Conservation (phyloP, 2,329 filamentous ascomycete genomes). For the Cercospora zeina region DNA sequence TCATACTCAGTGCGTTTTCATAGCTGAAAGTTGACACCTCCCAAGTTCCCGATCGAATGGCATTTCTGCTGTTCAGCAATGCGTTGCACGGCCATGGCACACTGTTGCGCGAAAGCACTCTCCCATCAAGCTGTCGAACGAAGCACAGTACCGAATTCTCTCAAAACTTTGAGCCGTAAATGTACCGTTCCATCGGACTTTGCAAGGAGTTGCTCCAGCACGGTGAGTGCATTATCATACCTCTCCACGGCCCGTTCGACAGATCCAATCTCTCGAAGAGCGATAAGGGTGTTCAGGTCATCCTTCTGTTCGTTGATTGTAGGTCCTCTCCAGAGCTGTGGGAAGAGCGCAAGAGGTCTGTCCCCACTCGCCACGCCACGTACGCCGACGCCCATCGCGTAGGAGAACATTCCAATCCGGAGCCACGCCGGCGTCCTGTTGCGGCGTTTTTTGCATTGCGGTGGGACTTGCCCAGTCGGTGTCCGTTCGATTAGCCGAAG, state of each 20-base stretch:
- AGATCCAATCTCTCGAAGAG: not conserved
- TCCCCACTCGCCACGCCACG: not conserved
- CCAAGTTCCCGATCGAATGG: not conserved
- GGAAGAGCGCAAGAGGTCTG: not conserved
- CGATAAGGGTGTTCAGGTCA: not conserved
- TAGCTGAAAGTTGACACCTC: not conserved
- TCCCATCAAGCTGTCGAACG: not conserved
- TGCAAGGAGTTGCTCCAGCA: not conserved
- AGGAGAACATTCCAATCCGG: not conserved
- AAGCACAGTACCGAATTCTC: not conserved
- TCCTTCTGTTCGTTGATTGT: not conserved
- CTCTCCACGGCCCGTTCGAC: not conserved
- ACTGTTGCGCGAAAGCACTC: not conserved
- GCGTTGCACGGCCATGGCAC: not conserved
- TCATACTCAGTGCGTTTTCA: not conserved
- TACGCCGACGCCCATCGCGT: not conserved
- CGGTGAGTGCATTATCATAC: not conserved
- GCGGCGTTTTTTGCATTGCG: not conserved
- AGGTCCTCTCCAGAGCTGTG: not conserved
- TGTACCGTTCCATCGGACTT: not conserved
- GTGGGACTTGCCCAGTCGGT: not conserved
- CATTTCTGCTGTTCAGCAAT: not conserved
- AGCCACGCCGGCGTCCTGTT: not conserved
- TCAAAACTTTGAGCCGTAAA: not conserved
- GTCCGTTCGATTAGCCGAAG: not conserved